A percentile compares a stretch with the other conserved stretches of the same genome.
Conservation (phyloP, 1,284 basidiomycete genomes). For the Apiotrichum akiyoshidainum region DNA sequence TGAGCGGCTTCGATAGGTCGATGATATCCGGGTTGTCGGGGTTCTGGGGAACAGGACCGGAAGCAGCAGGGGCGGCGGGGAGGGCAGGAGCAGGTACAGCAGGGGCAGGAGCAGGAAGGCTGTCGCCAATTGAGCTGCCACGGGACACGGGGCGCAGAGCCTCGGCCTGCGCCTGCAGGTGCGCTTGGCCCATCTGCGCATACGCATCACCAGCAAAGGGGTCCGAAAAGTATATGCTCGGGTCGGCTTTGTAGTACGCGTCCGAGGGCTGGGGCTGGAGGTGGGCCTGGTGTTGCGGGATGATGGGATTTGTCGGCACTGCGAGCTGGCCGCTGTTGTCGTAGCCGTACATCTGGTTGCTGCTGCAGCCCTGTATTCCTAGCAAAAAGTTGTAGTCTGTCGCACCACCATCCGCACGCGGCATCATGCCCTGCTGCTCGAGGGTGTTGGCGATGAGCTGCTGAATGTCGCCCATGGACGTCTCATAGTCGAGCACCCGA, state of each 20-base stretch:
- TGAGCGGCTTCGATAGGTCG: constrained; percentile 46
- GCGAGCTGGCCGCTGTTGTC: not conserved
- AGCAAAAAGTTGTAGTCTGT: constrained; percentile 5
- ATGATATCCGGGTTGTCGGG: constrained; percentile 35
- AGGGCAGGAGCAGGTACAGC: not conserved
- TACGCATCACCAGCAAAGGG: too few relatives aligned
- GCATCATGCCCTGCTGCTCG: constrained; percentile 18
- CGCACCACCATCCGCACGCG: not conserved
- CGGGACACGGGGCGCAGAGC: not conserved
- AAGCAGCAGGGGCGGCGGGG: not conserved
- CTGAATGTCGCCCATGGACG: constrained; percentile 20
- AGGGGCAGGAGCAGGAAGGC: not conserved
- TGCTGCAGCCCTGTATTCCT: not conserved
- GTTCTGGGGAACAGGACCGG: not conserved
- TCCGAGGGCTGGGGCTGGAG: not conserved
- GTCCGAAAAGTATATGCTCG: too few relatives aligned
- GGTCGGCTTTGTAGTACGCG: too few relatives aligned
- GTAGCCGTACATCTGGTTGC: not conserved
- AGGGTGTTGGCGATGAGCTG: constrained; percentile 17
- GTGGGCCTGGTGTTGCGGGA: not conserved
- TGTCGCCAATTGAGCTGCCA: not conserved
- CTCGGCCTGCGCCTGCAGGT: not conserved
- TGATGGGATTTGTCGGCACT: not conserved
- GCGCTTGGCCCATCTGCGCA: not conserved
- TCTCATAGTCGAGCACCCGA: constrained; percentile 1